These are phyloP conservation scores for Melocanna baccifera DNA, from an alignment of 176 grass and related monocot species.

Conservation along the genomic window DNA sequence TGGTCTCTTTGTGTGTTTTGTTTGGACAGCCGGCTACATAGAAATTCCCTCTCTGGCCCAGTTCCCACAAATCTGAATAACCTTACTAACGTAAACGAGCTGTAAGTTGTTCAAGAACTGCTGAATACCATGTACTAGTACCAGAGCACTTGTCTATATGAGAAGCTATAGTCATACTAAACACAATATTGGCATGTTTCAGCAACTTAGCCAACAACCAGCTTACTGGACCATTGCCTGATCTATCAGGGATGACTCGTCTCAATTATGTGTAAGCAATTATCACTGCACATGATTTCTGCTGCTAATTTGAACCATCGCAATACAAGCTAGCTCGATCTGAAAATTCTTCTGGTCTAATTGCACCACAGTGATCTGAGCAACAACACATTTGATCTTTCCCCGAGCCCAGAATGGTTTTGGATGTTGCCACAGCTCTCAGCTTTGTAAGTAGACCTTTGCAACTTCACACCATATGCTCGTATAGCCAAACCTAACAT, in stretches of 20 bases:
- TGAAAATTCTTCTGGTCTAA: not conserved
- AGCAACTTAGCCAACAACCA: slow-evolving; percentile 90
- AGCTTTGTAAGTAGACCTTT: slow-evolving; percentile 54
- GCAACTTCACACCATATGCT: not conserved
- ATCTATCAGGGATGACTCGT: slow-evolving; percentile 59
- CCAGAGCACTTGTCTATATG: not conserved
- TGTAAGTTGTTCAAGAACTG: slow-evolving; percentile 61
- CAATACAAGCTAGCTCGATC: not conserved
- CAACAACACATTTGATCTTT: slow-evolving; percentile 82
- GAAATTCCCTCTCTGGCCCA: slow-evolving; percentile 60
- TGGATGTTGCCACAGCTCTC: slow-evolving; percentile 57
- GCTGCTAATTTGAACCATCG: not conserved
- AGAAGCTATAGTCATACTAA: slow-evolving; percentile 17
- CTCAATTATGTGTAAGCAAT: slow-evolving; percentile 81
- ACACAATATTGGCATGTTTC: slow-evolving; percentile 17
- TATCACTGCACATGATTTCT: not conserved
- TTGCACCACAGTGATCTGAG: slow-evolving; percentile 69
- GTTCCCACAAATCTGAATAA: slow-evolving; percentile 76
- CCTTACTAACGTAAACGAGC: slow-evolving; percentile 57
- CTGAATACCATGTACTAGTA: not conserved
- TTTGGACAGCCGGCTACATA: slow-evolving; percentile 65
- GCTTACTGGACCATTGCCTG: slow-evolving; percentile 62
- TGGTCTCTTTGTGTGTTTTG: slow-evolving; percentile 8
- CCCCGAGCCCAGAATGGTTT: slow-evolving; percentile 74
- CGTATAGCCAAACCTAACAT: not conserved